A percentile compares a stretch with the other conserved stretches of the same genome.
Conservation (phyloP, 2,329 filamentous ascomycete species). For the Cordyceps javanica region DNA sequence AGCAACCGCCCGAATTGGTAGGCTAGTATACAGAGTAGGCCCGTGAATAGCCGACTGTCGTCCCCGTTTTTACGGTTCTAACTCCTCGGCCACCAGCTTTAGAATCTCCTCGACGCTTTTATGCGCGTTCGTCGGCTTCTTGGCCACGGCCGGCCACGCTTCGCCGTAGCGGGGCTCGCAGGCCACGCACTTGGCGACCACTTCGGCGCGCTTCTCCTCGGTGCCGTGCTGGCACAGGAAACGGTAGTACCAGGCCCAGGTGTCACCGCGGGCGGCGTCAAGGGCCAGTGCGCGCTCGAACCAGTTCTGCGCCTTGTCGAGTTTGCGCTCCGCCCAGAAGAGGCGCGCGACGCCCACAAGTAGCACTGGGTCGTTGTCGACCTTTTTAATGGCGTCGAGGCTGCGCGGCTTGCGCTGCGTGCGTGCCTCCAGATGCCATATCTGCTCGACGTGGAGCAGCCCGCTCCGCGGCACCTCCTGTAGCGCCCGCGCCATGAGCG, state of each 20-base stretch:
- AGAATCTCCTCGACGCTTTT: conserved; percentile 75
- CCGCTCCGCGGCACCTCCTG: conserved; percentile 88
- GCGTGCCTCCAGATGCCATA: conserved; percentile 87
- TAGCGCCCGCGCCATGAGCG: conserved; percentile 86
- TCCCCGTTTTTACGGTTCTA: conserved; percentile 25
- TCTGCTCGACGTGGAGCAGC: conserved; percentile 86
- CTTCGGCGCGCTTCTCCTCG: conserved; percentile 82
- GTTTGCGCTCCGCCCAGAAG: conserved; percentile 87
- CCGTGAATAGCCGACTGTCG: neutral
- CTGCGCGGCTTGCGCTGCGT: conserved; percentile 89
- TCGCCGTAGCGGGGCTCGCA: conserved; percentile 92
- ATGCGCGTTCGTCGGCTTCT: conserved; percentile 75
- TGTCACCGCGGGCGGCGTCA: conserved; percentile 82
- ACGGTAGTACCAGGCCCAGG: conserved; percentile 97
- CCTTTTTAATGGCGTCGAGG: conserved; percentile 93
- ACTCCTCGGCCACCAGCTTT: conserved; percentile 61
- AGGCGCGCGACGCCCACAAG: conserved; percentile 91
- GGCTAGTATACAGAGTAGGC: neutral
- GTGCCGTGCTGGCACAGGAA: conserved; percentile 91
- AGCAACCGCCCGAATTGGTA: neutral
- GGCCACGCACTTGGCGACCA: conserved; percentile 70
- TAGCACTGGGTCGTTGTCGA: conserved; percentile 82
- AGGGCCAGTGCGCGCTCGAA: conserved; percentile 92
- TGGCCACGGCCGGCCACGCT: conserved; percentile 79
- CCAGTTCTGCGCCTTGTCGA: conserved; percentile 94